Conservation (phyloP, 768 basidiomycete species). For the Agrocybe praecox region DNA sequence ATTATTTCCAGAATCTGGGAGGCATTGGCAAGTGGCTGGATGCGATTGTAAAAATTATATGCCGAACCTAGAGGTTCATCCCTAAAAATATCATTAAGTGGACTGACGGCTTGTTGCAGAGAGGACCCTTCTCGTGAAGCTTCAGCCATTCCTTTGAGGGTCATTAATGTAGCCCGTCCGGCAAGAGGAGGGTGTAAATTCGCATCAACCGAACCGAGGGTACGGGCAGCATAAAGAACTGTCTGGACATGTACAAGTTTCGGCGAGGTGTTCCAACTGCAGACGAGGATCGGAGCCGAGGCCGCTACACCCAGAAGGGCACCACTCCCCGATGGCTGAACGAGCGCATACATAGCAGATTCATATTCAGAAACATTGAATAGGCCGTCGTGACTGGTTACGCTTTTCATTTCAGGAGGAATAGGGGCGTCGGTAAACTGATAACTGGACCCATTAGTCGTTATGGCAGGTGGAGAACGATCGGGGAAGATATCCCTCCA, state of each 20-base stretch:
- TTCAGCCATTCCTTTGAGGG: constrained; percentile 9
- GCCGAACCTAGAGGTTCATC: too few species aligned
- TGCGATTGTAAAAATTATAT: not conserved
- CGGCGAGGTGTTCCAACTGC: constrained; percentile 5
- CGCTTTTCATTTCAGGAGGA: not conserved
- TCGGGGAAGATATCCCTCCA: constrained; percentile 5
- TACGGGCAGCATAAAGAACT: not conserved
- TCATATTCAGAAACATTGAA: not conserved
- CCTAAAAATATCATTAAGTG: too few species aligned
- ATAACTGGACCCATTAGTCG: not conserved
- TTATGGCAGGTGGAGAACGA: not conserved
- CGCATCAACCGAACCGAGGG: not conserved
- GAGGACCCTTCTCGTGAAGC: not conserved
- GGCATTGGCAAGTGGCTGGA: not conserved
- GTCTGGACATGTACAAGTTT: constrained; percentile 3
- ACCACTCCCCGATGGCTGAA: constrained; percentile 4
- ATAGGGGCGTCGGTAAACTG: not conserved
- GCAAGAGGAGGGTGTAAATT: not conserved
- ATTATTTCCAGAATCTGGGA: not conserved
- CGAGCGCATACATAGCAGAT: constrained; percentile 4
- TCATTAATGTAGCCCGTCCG: constrained; percentile 3
- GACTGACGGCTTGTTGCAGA: not conserved
- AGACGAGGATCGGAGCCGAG: not conserved
- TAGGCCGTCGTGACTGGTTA: not conserved
- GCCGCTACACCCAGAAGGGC: not conserved